Evolutionary conservation across 2,329 filamentous ascomycete genomes (phyloP).

Genomic region (Aspergillus tamarii): DNA sequence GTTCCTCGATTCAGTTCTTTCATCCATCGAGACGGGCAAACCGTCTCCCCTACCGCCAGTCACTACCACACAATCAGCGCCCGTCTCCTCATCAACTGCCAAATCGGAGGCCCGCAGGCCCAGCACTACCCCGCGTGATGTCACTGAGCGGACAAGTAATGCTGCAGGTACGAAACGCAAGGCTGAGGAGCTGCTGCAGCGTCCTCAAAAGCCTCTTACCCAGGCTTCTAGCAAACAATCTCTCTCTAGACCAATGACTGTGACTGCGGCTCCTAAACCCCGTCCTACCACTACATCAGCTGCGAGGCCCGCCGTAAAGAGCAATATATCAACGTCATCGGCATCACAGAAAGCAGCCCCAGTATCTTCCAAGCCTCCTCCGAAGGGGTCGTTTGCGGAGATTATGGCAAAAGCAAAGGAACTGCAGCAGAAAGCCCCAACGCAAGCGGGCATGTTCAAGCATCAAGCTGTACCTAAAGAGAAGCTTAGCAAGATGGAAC

Average conservation of each 20-base stretch:
- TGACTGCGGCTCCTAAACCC: slow-evolving; percentile 25
- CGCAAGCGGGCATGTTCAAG: slow-evolving; percentile 57
- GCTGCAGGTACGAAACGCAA: slow-evolving; percentile 44
- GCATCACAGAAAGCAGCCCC: slow-evolving; percentile 23
- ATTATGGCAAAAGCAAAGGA: slow-evolving; percentile 63
- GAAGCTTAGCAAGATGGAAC: slow-evolving; percentile 59
- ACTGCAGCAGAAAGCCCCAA: slow-evolving; percentile 50
- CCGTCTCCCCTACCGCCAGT: slow-evolving; percentile 32
- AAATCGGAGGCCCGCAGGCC: slow-evolving; percentile 30
- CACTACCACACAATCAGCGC: slow-evolving; percentile 26
- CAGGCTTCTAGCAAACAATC: slow-evolving; percentile 24
- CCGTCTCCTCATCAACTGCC: slow-evolving; percentile 24
- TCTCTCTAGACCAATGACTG: slow-evolving; percentile 20
- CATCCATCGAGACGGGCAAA: slow-evolving; percentile 52
- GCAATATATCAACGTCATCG: slow-evolving; percentile 19
- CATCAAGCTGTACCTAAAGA: slow-evolving; percentile 59
- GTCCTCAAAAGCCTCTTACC: slow-evolving; percentile 29
- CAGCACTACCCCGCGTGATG: slow-evolving; percentile 18
- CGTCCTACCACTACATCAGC: slow-evolving; percentile 19
- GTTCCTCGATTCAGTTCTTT: slow-evolving; percentile 57
- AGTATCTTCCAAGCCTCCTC: slow-evolving; percentile 48
- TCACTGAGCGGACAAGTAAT: slow-evolving; percentile 22
- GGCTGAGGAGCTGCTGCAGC: slow-evolving; percentile 44
- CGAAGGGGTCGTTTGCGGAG: slow-evolving; percentile 63
- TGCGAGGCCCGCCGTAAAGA: slow-evolving; percentile 26